Base-by-base conservation (phyloP, 495 filamentous ascomycete genomes). In the Penicillium macrosclerotiorum region DNA sequence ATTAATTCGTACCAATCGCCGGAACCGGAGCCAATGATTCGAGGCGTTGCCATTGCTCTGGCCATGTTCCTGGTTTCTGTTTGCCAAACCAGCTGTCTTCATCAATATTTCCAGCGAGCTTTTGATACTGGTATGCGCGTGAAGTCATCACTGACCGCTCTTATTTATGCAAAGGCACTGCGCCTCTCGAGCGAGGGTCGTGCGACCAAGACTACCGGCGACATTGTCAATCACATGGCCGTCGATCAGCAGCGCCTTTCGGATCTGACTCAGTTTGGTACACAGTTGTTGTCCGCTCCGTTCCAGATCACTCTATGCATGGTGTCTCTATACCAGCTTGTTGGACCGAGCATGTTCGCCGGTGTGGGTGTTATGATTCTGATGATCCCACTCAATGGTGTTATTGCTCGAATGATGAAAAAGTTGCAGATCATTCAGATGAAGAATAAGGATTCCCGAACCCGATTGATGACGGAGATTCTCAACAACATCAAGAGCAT, bases 401-500 rank as follows among this genome's bases (percentile, higher is more conserved):
- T 92, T 40, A 94, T 97, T 64, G 94, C 94, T 12, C 78, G 83
- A 43, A 69, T 94, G 52, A 95, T 96, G 90, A 97, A 96, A 69
- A 89, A 73, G 17, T 71, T 99, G 37, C 94, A 97, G 62, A 95
- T 96, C 63, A 69, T 79, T 46, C 94, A 99, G 69, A 99, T 99
- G 94, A 95, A 92, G 73, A 97, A 97, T 68, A 99, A 99, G 68
- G 94, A 99, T 57, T 80, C 90, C 6, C 82, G 94, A 49, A 95
- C 93, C 19, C 76, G 92, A 25, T 65, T 99, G 42, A 95, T 96
- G 78, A 93, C 94, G 5, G 94, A 99, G 71, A 97, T 99, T 49
- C 71, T 97, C 58, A 97, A 97, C 76, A 96, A 96, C 64, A 96
- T 97, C 82, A 97, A 97, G 73, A 92, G 88, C 62, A 97, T 97